Percentiles rank a stretch among this genome's conserved stretches.
These are phyloP conservation scores for Phaffomyces thermotolerans DNA, from an alignment of 805 yeast species.

Conservation along the genomic window DNA sequence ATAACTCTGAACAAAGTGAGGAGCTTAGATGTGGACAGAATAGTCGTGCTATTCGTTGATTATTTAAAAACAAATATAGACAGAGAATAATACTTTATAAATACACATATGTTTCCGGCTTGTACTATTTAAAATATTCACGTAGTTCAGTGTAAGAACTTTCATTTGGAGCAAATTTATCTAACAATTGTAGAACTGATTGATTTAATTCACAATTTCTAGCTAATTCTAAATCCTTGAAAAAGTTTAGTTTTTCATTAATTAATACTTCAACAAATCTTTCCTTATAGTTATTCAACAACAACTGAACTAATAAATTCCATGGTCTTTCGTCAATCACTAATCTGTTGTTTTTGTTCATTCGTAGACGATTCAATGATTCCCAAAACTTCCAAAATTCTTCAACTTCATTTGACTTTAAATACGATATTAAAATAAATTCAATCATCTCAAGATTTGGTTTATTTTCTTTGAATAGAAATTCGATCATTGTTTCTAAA, in stretches of 20 bases:
- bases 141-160: slow-evolving; percentile 10
- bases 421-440: slow-evolving; percentile 15
- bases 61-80: slow-evolving; percentile 54
- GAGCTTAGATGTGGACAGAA: slow-evolving; percentile 60
- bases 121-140: neutral
- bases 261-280: slow-evolving; percentile 12
- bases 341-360: neutral
- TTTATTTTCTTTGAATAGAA: slow-evolving; percentile 4
- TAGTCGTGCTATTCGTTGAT: slow-evolving; percentile 67
- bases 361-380: slow-evolving; percentile 1
- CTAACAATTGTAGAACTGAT: slow-evolving; percentile 3
- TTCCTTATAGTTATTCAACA: slow-evolving; percentile 12
- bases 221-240: slow-evolving; percentile 5
- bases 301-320: slow-evolving; percentile 9
- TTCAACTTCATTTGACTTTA: slow-evolving; percentile 12
- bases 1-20: slow-evolving; percentile 76
- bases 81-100: slow-evolving; percentile 13
- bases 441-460: slow-evolving; percentile 8
- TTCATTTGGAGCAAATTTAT: slow-evolving; percentile 12
- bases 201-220: slow-evolving; percentile 4
- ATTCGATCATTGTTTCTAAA: slow-evolving; percentile 13
- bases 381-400: slow-evolving; percentile 19
- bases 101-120: neutral
- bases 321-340: slow-evolving; percentile 20
- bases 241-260: slow-evolving; percentile 7